A percentile compares a stretch with the other conserved stretches of the same genome.
phyloP scores from a whole-genome alignment of 768 basidiomycete species.

The Epithele typhae region DNA sequence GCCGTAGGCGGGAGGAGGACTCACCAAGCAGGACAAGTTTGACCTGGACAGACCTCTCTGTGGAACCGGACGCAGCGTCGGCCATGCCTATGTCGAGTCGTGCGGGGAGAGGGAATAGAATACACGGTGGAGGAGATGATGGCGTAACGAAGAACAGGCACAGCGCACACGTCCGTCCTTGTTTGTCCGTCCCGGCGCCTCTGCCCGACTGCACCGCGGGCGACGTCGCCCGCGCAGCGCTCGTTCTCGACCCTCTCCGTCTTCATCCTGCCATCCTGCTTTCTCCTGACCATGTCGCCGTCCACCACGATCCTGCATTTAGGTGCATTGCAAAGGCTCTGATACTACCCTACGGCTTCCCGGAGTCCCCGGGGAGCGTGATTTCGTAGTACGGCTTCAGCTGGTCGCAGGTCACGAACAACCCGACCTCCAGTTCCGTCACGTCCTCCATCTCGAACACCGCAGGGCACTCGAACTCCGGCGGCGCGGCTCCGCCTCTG shows the following conservation, averaged over 20 bases:
- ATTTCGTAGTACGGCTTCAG: conserved; percentile 35
- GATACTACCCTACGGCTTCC: too few species aligned
- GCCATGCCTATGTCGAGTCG: conserved; percentile 44
- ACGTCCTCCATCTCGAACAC: conserved; percentile 27
- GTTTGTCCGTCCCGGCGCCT: conserved; percentile 16
- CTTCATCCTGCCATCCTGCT: too few species aligned
- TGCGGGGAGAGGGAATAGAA: conserved; percentile 14
- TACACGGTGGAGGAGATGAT: conserved; percentile 17
- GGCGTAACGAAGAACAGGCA: conserved; percentile 19
- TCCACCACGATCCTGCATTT: too few species aligned
- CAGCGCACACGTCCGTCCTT: conserved; percentile 10
- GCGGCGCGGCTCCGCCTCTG: not conserved
- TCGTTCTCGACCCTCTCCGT: too few species aligned
- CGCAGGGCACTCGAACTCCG: conserved; percentile 33
- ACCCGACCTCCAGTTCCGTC: conserved; percentile 37
- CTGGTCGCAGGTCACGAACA: conserved; percentile 43
- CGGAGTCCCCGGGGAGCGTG: not conserved
- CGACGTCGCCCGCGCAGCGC: too few species aligned
- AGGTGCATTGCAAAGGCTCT: too few species aligned
- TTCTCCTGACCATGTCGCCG: too few species aligned
- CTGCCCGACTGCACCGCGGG: too few species aligned
- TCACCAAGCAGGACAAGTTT: conserved; percentile 94
- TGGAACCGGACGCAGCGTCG: conserved; percentile 67
- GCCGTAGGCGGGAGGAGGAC: conserved; percentile 19
- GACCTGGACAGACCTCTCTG: conserved; percentile 93